These are phyloP conservation scores for Dendrobium huoshanense DNA, from an alignment of 106 monocot genomes.

Conservation along the genomic window DNA sequence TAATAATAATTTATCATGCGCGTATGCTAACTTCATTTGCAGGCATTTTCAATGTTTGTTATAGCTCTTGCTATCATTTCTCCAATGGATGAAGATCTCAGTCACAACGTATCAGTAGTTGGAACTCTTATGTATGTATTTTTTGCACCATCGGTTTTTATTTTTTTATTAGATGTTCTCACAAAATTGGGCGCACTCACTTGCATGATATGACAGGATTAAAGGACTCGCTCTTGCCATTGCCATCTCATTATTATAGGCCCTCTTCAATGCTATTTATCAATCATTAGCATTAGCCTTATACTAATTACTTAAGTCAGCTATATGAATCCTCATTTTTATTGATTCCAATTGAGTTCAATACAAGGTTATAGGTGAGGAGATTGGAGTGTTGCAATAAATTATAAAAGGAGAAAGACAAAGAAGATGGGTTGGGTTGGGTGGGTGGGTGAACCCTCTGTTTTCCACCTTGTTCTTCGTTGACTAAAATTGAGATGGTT, in stretches of 20 bases:
- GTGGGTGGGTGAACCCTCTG: not conserved
- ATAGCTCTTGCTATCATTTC: slow-evolving; percentile 57
- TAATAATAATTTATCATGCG: not conserved
- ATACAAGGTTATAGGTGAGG: not conserved
- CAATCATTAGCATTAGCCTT: not conserved
- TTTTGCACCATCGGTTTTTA: not conserved
- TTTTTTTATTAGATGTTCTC: not conserved
- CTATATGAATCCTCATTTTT: not conserved
- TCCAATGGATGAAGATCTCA: slow-evolving; percentile 43
- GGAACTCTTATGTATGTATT: slow-evolving; percentile 65
- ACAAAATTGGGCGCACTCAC: not conserved
- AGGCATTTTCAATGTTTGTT: slow-evolving; percentile 80
- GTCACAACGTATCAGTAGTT: slow-evolving; percentile 49
- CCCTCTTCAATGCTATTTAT: not conserved
- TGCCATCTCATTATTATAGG: not conserved
- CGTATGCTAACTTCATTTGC: slow-evolving; percentile 10
- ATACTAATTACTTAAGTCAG: not conserved
- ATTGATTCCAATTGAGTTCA: not conserved
- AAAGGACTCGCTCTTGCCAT: not conserved
- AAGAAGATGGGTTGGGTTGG: not conserved
- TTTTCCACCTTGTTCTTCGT: not conserved
- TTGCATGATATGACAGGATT: not conserved
- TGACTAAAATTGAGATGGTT: not conserved
- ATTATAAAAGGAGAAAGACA: not conserved
- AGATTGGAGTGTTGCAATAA: not conserved